Percentiles rank a stretch among this genome's conserved stretches.
These are phyloP conservation scores for Camelina laxa DNA, from an alignment of 345 rosid species.

Conservation along the genomic window DNA sequence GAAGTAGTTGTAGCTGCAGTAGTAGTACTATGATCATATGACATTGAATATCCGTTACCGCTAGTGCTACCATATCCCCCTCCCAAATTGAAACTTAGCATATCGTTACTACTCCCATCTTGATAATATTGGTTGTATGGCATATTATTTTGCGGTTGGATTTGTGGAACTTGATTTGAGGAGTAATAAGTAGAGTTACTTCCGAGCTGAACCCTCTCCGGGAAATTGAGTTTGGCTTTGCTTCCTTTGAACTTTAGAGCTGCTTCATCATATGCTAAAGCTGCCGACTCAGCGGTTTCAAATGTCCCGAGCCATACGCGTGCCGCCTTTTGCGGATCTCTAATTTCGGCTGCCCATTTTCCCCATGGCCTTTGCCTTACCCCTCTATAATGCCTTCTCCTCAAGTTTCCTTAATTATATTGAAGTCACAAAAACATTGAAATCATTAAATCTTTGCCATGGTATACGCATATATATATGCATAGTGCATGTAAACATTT, in stretches of 20 bases:
- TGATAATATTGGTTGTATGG: slow-evolving; percentile 42
- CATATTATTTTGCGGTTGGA: slow-evolving; percentile 5
- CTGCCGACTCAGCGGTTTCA: slow-evolving; percentile 76
- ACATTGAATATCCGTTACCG: slow-evolving; percentile 28
- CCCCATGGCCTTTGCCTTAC: slow-evolving; percentile 78
- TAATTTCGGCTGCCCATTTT: slow-evolving; percentile 68
- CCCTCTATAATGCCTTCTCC: slow-evolving; percentile 63
- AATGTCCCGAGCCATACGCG: slow-evolving; percentile 81
- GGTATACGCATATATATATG: background rate
- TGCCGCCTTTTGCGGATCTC: slow-evolving; percentile 67
- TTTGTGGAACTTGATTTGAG: slow-evolving; percentile 28
- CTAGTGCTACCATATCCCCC: slow-evolving; percentile 23
- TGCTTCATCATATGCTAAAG: slow-evolving; percentile 79
- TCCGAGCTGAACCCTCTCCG: slow-evolving; percentile 63
- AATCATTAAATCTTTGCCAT: background rate
- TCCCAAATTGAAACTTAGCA: slow-evolving; percentile 28
- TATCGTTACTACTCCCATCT: slow-evolving; percentile 29
- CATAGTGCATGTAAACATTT: background rate
- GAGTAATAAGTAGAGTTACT: slow-evolving; percentile 33
- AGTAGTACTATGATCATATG: slow-evolving; percentile 37
- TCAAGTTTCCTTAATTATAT: slow-evolving; percentile 38
- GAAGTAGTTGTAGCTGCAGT: slow-evolving; percentile 37
- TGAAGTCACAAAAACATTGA: background rate
- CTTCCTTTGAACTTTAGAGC: slow-evolving; percentile 82
- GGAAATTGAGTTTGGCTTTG: slow-evolving; percentile 83